Percentiles rank a stretch among this genome's conserved stretches.
These are phyloP conservation scores for Venustampulla echinocandica DNA, from an alignment of 495 filamentous ascomycete genomes.

Conservation along the genomic window DNA sequence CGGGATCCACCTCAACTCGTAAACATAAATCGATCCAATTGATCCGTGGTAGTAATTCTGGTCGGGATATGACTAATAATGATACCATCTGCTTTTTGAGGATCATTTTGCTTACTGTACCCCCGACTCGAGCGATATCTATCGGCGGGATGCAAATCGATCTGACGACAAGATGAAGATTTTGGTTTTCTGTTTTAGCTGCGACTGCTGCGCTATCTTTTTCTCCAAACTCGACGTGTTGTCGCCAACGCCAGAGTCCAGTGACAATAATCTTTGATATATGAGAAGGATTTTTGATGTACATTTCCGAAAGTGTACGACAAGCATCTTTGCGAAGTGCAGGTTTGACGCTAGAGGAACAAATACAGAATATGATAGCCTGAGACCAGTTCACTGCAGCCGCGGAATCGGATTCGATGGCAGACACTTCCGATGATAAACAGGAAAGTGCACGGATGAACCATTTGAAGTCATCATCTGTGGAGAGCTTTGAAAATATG, in stretches of 20 bases:
- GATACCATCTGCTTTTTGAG: slow-evolving; percentile 59
- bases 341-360: slow-evolving; percentile 46
- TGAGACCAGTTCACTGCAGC: slow-evolving; percentile 60
- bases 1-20: slow-evolving; percentile 70
- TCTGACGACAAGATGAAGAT: slow-evolving; percentile 55
- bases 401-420: slow-evolving; percentile 27
- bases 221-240: slow-evolving; percentile 52
- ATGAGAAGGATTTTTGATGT: slow-evolving; percentile 41
- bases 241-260: slow-evolving; percentile 78
- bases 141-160: slow-evolving; percentile 54
- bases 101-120: slow-evolving; percentile 29
- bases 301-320: slow-evolving; percentile 47
- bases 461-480: slow-evolving; percentile 70
- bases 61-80: slow-evolving; percentile 68
- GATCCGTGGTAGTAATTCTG: slow-evolving; percentile 63
- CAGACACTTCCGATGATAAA: slow-evolving; percentile 38
- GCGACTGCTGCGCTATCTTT: slow-evolving; percentile 67
- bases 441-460: slow-evolving; percentile 58
- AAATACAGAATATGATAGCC: slow-evolving; percentile 70
- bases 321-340: slow-evolving; percentile 50
- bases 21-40: slow-evolving; percentile 87
- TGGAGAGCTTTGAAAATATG: slow-evolving; percentile 67
- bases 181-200: slow-evolving; percentile 54
- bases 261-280: slow-evolving; percentile 53
- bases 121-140: slow-evolving; percentile 30